Conservation (phyloP, 345 rosid genomes). For the Psidium friedrichsthalianum region DNA sequence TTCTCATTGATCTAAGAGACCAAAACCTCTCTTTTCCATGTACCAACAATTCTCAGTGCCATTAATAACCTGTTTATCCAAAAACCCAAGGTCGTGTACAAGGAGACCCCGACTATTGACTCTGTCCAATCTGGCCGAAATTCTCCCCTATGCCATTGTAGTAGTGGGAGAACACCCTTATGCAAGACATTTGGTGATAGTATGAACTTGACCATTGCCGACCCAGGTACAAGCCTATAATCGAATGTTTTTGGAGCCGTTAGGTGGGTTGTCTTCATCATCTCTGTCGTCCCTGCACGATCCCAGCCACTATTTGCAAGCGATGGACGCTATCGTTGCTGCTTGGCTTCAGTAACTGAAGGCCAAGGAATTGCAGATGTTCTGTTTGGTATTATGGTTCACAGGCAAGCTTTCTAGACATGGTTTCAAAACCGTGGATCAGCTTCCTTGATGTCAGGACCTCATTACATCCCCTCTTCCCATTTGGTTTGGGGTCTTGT, state of each 20-base stretch:
- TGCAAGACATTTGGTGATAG: slow-evolving; percentile 56
- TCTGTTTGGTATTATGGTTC: slow-evolving; percentile 53
- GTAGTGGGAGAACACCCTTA: slow-evolving; percentile 60
- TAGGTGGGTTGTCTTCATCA: slow-evolving; percentile 44
- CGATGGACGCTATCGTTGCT: slow-evolving; percentile 43
- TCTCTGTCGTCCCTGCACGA: slow-evolving; percentile 56
- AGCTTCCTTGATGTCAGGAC: slow-evolving; percentile 67
- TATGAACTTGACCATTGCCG: slow-evolving; percentile 27
- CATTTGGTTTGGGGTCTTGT: slow-evolving; percentile 61
- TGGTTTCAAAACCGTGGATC: slow-evolving; percentile 63
- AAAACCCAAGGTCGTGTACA: slow-evolving; percentile 34
- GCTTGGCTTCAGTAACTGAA: slow-evolving; percentile 78
- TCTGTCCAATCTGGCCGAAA: slow-evolving; percentile 17
- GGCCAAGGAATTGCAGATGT: slow-evolving; percentile 66
- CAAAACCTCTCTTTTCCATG: slow-evolving; percentile 13
- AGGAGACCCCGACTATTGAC: slow-evolving; percentile 26
- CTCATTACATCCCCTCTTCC: slow-evolving; percentile 56
- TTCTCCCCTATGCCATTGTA: slow-evolving; percentile 43
- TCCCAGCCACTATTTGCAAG: slow-evolving; percentile 33
- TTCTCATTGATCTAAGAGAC: background rate
- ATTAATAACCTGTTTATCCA: slow-evolving; percentile 37
- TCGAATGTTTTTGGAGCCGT: slow-evolving; percentile 31
- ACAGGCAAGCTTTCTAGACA: slow-evolving; percentile 54
- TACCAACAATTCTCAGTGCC: slow-evolving; percentile 64
- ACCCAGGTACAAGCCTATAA: slow-evolving; percentile 40